Conservation (phyloP, 345 rosid genomes). For the Arabidopsis suecica region DNA sequence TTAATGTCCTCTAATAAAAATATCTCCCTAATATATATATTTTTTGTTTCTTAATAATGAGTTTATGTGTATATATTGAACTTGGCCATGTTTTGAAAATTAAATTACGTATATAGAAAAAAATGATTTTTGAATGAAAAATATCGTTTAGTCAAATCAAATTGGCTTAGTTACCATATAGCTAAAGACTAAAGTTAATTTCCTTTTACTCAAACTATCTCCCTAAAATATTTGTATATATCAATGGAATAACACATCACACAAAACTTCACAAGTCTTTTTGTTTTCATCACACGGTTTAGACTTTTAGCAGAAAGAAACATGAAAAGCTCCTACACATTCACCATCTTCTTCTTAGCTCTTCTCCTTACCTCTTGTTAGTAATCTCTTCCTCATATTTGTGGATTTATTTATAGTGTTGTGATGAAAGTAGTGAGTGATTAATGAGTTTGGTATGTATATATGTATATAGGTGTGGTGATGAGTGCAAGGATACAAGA, state of each 20-base stretch:
- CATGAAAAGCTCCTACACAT: conserved; percentile 32
- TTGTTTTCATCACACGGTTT: not conserved
- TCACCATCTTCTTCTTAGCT: conserved; percentile 30
- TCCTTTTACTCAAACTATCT: not conserved
- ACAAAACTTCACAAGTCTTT: not conserved
- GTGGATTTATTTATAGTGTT: not conserved
- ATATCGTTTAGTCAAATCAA: not conserved
- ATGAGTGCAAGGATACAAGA: conserved; percentile 35
- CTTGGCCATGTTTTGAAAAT: not conserved
- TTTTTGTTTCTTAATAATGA: conserved; percentile 33
- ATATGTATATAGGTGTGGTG: conserved; percentile 22
- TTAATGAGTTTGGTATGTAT: conserved; percentile 1
- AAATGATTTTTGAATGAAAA: not conserved
- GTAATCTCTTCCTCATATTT: conserved; percentile 4
- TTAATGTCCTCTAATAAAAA: no score
- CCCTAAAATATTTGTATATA: not conserved
- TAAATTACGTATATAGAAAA: not conserved
- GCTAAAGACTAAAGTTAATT: not conserved
- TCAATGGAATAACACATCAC: conserved; percentile 13
- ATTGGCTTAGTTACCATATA: not conserved
- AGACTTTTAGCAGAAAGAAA: not conserved
- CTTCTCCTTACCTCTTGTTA: conserved; percentile 23
- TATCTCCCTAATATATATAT: no score
- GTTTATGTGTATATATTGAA: not conserved
- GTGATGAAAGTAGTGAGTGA: not conserved